Base-by-base conservation (phyloP, 225 moss, liverwort and hornwort genomes). In the Ulota crispa region DNA sequence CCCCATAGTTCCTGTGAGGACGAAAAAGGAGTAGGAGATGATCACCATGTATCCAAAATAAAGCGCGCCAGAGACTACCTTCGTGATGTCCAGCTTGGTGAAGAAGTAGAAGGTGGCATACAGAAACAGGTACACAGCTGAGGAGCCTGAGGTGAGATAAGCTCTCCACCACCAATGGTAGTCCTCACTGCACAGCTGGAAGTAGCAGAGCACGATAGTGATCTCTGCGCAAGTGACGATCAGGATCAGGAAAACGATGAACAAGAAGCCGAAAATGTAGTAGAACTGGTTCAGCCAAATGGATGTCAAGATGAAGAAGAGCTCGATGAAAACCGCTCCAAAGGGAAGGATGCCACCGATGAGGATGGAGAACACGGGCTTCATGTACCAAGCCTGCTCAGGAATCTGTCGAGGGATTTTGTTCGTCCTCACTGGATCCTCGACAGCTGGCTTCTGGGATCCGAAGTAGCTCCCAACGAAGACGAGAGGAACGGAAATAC, bases 91-190 rank as follows among this genome's bases (percentile, higher is more conserved):
- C 24, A 96, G 95, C 87, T 91, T 95, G 73, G 93, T 92, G 86
- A 93, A 96, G 89, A 95, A 96, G 85, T 96, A 96, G 83, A 92
- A 92, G 23, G 95, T 85, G 18, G 95, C 93, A 69, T 96, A 96
- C 1, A 96, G 90, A 70, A 96, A 96, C 8, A 96, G 90, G 69
- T 96, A 96, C 56, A 95, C 84, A n/a, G 93, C 95, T 41, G 95
- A 95, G 28, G 95, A 95, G 64, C 93, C 96, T 19, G 95, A 95
- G 14, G 96, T 96, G 34, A 97, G 85, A 78, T 97, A 97, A 0
- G 96, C 95, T 82, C 96, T 91, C 96, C 96, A 97, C 95, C 96
- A 95, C 96, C 96, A 97, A 62, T 95, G 90, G 57, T 97, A 97
- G 56, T 97, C 96, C 87, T 97, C 96, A 78, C 96, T 95, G 72